Conservation (phyloP, 2,329 filamentous ascomycete species). For the Colletotrichum sp. region DNA sequence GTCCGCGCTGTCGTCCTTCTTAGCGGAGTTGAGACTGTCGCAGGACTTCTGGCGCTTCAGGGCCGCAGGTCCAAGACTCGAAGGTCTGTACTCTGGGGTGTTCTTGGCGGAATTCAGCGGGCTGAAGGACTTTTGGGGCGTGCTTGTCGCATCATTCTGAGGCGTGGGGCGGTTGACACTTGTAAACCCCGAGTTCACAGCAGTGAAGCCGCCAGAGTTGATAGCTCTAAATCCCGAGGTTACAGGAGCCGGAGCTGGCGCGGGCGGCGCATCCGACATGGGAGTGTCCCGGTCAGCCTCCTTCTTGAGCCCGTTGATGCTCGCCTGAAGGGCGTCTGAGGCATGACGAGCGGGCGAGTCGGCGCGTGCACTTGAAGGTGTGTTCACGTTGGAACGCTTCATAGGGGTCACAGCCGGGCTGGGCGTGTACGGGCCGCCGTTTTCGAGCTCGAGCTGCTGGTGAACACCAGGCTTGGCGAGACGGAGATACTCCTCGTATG, state of each 20-base stretch:
- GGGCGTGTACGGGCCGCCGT: constrained; percentile 89
- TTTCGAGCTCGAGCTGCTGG: constrained; percentile 90
- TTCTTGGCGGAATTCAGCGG: constrained; percentile 68
- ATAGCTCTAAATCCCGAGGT: constrained; percentile 65
- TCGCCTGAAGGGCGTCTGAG: constrained; percentile 57
- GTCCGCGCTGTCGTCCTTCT: constrained; percentile 52
- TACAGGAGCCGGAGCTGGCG: constrained; percentile 43
- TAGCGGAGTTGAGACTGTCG: constrained; percentile 54
- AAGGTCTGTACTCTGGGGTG: constrained; percentile 68
- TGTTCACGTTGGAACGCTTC: constrained; percentile 67
- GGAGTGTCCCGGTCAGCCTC: constrained; percentile 53
- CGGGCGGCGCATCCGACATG: constrained; percentile 49
- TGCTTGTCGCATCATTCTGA: constrained; percentile 55
- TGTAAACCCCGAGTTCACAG: constrained; percentile 75
- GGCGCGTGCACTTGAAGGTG: constrained; percentile 60
- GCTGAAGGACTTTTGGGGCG: constrained; percentile 66
- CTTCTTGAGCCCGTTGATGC: constrained; percentile 48
- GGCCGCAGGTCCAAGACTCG: constrained; percentile 56
- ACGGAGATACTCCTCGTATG: constrained; percentile 93
- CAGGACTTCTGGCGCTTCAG: constrained; percentile 80
- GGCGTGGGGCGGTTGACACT: constrained; percentile 63
- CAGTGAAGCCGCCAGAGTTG: constrained; percentile 69
- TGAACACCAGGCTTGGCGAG: constrained; percentile 95
- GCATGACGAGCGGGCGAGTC: constrained; percentile 72
- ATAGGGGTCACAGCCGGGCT: constrained; percentile 72